A percentile compares a stretch with the other conserved stretches of the same genome.
Evolutionary conservation across 192 early-diverging fungal species (phyloP).

Genomic region (Phlyctochytrium arcticum): DNA sequence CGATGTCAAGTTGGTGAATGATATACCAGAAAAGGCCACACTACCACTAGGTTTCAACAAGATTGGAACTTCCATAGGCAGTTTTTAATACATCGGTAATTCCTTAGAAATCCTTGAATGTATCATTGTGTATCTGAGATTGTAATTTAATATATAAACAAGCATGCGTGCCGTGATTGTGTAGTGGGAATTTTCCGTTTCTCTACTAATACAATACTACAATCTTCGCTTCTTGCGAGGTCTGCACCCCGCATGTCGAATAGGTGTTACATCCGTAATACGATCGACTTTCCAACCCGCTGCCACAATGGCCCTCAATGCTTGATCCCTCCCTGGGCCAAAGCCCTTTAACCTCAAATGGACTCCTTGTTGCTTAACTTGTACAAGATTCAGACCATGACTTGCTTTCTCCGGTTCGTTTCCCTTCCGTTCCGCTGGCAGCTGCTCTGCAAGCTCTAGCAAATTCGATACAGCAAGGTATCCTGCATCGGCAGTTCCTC

Average conservation of each 20-base stretch:
- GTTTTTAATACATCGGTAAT: too few relatives aligned
- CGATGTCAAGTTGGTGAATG: conserved; percentile 40
- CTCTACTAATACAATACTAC: too few relatives aligned
- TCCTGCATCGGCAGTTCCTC: conserved; percentile 86
- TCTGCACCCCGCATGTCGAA: conserved; percentile 87
- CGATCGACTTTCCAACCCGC: conserved; percentile 73
- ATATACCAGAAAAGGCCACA: conserved; percentile 28
- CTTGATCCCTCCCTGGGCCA: conserved; percentile 87
- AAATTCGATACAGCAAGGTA: conserved; percentile 81
- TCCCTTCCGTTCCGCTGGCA: conserved; percentile 50
- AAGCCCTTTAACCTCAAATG: conserved; percentile 87
- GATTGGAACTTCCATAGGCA: conserved; percentile 13
- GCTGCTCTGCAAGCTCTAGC: conserved; percentile 41
- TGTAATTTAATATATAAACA: too few relatives aligned
- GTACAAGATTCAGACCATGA: conserved; percentile 19
- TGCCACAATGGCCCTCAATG: conserved; percentile 77
- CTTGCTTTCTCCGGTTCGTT: conserved; percentile 4
- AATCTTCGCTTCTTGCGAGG: conserved; percentile 85
- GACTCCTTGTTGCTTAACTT: conserved; percentile 55
- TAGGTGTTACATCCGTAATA: conserved; percentile 84
- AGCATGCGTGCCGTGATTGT: too few relatives aligned
- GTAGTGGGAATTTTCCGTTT: too few relatives aligned
- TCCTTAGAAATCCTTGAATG: too few relatives aligned
- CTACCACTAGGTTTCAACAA: conserved; percentile 12
- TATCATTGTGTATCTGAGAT: too few relatives aligned